phyloP scores from a whole-genome alignment of 345 rosid genomes.

The Pugionium cornutum region DNA sequence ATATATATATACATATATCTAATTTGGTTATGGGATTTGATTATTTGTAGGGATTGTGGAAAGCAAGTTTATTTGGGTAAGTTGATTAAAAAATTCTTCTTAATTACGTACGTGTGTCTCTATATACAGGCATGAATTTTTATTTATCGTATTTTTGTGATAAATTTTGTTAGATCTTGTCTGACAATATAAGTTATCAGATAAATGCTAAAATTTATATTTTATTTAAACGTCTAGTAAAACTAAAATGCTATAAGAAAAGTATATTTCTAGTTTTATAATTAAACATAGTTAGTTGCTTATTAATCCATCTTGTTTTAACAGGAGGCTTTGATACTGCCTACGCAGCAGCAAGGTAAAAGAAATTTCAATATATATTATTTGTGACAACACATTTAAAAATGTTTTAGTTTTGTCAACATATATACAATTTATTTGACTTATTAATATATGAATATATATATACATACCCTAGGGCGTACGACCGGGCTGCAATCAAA shows the following conservation, averaged over 20 bases:
- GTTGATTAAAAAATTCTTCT: slow-evolving; percentile 19
- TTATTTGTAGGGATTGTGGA: slow-evolving; percentile 84
- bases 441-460: slow-evolving; percentile 19
- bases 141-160: slow-evolving; percentile 31
- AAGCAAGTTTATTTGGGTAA: slow-evolving; percentile 96
- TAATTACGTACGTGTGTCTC: slow-evolving; percentile 30
- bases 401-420: slow-evolving; percentile 19
- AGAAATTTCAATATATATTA: neutral
- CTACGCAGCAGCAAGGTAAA: slow-evolving; percentile 88
- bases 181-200: slow-evolving; percentile 41
- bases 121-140: slow-evolving; percentile 13
- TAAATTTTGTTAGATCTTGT: slow-evolving; percentile 16
- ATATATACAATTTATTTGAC: slow-evolving; percentile 22
- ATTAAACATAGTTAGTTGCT: neutral
- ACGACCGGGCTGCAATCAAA: slow-evolving; percentile 95
- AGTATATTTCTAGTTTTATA: slow-evolving; percentile 7
- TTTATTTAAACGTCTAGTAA: neutral
- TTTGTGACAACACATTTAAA: neutral
- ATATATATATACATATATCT: neutral
- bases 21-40: slow-evolving; percentile 24
- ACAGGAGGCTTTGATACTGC: slow-evolving; percentile 98
- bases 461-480: slow-evolving; percentile 59
- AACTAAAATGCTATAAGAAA: neutral
- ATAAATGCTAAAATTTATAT: slow-evolving; percentile 27
- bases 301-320: slow-evolving; percentile 2